A percentile compares a stretch with the other conserved stretches of the same genome.
Evolutionary conservation across 176 grass and related monocot species (phyloP).

Genomic region (Carex parvula): DNA sequence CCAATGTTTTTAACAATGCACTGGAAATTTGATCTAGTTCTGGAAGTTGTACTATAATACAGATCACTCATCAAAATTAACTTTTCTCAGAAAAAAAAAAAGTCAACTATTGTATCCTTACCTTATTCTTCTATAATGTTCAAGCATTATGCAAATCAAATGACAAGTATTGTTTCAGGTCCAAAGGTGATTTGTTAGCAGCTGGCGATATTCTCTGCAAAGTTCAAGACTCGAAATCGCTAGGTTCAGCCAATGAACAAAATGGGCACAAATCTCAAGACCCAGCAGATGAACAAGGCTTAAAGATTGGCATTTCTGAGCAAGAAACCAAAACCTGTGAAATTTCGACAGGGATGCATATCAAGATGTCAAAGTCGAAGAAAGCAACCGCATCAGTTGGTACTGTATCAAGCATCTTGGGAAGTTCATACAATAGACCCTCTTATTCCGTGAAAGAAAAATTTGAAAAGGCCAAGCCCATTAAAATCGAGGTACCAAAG

Average conservation of each 20-base stretch:
- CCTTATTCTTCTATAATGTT: not conserved
- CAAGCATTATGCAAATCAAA: not conserved
- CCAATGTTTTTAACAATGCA: not conserved
- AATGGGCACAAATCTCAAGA: constrained; percentile 27
- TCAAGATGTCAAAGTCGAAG: constrained; percentile 39
- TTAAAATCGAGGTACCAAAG: constrained; percentile 62
- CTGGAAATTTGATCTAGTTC: not conserved
- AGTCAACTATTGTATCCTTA: not conserved
- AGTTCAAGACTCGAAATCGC: constrained; percentile 41
- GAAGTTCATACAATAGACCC: constrained; percentile 43
- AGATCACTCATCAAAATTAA: not conserved
- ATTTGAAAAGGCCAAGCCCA: constrained; percentile 55
- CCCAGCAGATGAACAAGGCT: constrained; percentile 25
- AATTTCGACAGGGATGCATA: constrained; percentile 32
- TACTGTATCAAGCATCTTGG: constrained; percentile 62
- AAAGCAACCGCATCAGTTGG: constrained; percentile 72
- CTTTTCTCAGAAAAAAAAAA: not conserved
- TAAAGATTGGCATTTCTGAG: constrained; percentile 11
- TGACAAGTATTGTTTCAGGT: constrained; percentile 19
- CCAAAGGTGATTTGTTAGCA: constrained; percentile 58
- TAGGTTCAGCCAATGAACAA: constrained; percentile 33
- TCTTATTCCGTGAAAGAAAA: constrained; percentile 30
- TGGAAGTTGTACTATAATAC: not conserved
- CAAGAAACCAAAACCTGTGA: constrained; percentile 28
- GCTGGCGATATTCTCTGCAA: constrained; percentile 66